Evolutionary conservation across 306 rosid genomes (phyloP), one percentile per base, ranked within the genome.

Genomic region (peach (Prunus persica)): DNA sequence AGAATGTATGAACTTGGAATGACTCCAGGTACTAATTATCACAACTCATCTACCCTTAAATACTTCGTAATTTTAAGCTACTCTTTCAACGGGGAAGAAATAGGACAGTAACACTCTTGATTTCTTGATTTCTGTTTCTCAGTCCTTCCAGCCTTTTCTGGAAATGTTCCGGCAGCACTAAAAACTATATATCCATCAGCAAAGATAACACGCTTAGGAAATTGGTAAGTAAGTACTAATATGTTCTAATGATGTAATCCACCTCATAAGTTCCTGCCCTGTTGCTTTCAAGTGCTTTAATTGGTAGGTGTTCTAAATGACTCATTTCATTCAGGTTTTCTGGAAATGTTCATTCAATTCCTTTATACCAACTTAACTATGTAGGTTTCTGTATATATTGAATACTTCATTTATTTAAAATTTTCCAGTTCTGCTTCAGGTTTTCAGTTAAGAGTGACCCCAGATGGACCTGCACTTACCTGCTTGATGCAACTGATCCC

Each of bases 81-180:
- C 41, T 64, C 20, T 62, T 62, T 49, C 58, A 27, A 69, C 2
- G 30, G 28, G 74, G 5, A 19, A 50, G 32, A 50, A 28, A 69
- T 5, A 6, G 11, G 51, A 38, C 27, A 18, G 14, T n/a, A 65
- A 65, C 66, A 69, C 9, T 30, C 71, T 27, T 72, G 22, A 57
- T 50, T 47, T 57, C 67, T 73, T 71, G 65, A 47, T 77, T 80
- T 56, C 73, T 82, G 72, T n/a, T 76, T 77, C 77, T 75, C 91
- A 93, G 97, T 93, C 79, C 96, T 91, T 75, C 98, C 98, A 24
- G 97, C 94, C 63, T 91, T 93, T 82, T 93, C 98, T 55, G 98
- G 98, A 69, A 93, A 90, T 77, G 91, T 93, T 82, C 98, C 97
- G 67, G 98, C 93, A 19, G 87, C 90, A 9, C 85, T 91, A 70